Conservation (phyloP, 768 basidiomycete species). For the Paxillus involutus region DNA sequence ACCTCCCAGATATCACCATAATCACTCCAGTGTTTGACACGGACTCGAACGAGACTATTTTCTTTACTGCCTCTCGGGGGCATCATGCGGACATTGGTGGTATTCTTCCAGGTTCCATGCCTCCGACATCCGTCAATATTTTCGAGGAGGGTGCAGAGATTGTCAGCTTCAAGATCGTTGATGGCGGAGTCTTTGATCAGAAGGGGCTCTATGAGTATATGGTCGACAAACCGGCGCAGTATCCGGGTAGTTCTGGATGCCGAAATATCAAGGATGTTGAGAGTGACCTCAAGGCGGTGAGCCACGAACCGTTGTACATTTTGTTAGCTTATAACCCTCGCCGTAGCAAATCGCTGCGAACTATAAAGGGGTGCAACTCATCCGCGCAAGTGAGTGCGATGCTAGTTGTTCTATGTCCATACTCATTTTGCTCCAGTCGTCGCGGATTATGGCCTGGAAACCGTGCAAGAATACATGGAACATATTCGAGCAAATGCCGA, state of each 20-base stretch:
- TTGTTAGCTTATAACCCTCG: background rate
- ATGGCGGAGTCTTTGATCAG: constrained; percentile 75
- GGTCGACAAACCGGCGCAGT: constrained; percentile 76
- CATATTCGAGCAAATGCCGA: constrained; percentile 91
- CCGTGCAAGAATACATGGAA: constrained; percentile 92
- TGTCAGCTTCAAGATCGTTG: constrained; percentile 88
- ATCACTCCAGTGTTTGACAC: constrained; percentile 89
- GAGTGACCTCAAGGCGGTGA: constrained; percentile 86
- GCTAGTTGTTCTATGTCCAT: constrained; percentile 1
- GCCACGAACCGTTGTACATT: constrained; percentile 22
- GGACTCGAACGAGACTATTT: constrained; percentile 69
- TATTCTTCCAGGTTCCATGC: constrained; percentile 93
- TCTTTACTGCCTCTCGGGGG: constrained; percentile 91
- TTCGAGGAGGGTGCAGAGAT: constrained; percentile 95
- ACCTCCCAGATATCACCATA: constrained; percentile 87
- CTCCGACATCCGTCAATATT: constrained; percentile 86
- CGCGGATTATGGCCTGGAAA: constrained; percentile 79
- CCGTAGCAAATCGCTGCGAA: constrained; percentile 90
- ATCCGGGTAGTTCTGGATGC: constrained; percentile 86
- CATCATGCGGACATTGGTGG: constrained; percentile 96
- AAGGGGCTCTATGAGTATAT: constrained; percentile 76
- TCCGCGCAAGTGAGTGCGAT: constrained; percentile 65
- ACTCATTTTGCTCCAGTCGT: constrained; percentile 55
- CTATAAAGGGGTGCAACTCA: constrained; percentile 85
- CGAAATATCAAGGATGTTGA: constrained; percentile 87